Conservation (phyloP, 2,329 filamentous ascomycete genomes). For the Alternaria longipes region DNA sequence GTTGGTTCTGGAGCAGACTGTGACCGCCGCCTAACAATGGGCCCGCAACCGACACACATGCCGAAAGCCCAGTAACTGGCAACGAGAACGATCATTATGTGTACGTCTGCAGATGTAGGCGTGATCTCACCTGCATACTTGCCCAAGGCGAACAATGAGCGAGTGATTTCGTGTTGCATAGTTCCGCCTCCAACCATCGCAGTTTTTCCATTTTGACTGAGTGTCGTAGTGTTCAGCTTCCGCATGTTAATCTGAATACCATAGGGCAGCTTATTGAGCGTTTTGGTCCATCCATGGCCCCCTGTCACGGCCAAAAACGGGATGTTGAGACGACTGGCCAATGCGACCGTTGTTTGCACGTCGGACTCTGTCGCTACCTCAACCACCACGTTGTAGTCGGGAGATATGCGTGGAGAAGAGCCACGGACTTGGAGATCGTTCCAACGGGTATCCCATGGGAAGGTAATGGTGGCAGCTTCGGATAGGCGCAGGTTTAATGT, state of each 20-base stretch:
- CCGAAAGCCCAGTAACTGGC: slow-evolving; percentile 28
- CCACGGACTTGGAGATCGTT: slow-evolving; percentile 23
- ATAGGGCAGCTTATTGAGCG: slow-evolving; percentile 32
- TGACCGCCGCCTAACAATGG: slow-evolving; percentile 66
- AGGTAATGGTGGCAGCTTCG: slow-evolving; percentile 18
- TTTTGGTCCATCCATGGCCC: slow-evolving; percentile 45
- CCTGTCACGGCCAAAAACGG: slow-evolving; percentile 50
- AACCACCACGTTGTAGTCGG: slow-evolving; percentile 26
- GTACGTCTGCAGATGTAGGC: neutral
- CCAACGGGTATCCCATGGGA: slow-evolving; percentile 27
- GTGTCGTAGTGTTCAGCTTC: slow-evolving; percentile 33
- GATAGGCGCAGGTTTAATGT: slow-evolving; percentile 16
- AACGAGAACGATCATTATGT: neutral
- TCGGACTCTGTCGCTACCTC: slow-evolving; percentile 29
- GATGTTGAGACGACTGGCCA: slow-evolving; percentile 34
- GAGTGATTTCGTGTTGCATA: slow-evolving; percentile 36
- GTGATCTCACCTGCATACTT: slow-evolving; percentile 43
- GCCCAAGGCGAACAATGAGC: slow-evolving; percentile 34
- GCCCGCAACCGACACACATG: slow-evolving; percentile 61
- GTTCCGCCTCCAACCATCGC: slow-evolving; percentile 43
- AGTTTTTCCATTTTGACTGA: slow-evolving; percentile 32
- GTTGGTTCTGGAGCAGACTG: slow-evolving; percentile 60
- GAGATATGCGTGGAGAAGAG: slow-evolving; percentile 28
- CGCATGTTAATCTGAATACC: slow-evolving; percentile 48
- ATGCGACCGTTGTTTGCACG: slow-evolving; percentile 20